Base-by-base conservation (phyloP, 805 yeast genomes). In the Blastobotrys chiropterorum region DNA sequence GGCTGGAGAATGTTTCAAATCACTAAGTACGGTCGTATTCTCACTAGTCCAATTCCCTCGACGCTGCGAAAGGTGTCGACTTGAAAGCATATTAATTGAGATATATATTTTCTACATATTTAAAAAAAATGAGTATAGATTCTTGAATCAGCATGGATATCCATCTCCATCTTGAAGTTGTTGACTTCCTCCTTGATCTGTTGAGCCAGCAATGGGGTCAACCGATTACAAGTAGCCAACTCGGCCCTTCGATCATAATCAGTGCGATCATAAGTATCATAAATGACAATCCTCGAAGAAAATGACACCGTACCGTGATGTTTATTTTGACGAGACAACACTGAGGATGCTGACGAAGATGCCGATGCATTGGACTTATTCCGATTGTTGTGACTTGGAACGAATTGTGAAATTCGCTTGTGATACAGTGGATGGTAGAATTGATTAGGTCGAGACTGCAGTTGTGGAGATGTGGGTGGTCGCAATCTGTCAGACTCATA, bases 201-300 rank as follows among this genome's bases (percentile, higher is more conserved):
- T 66, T 87, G 90, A 0, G 97, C 97, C 64, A 90, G 70, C 52
- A 77, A 74, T 3, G 97, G 96, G 1, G 96, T 90, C 66, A 90
- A 74, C 64, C 85, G 89, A 67, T 90, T 89, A 70, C 97, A 92
- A 1, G 97, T 90, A 2, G 96, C 95, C 26, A 83, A 74, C 56
- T 90, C 97, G 0, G 97, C 97, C 57, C 83, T 89, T 61, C 99
- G 81, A 67, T 92, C 97, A 67, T 92, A 92, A 58, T 86, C 97
- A 16, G 79, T 82, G 38, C 83, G 82, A 53, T 83, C 78, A 67
- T 85, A 89, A 0, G 97, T 92, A 54, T 89, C 95, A 67, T 83
- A 92, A 43, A 94, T 77, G 5, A 87, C 78, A 52, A 94, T 87
- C 59, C 89, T 75, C 1, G 95, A 83, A 3, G 95, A 85, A 68